Base-by-base conservation (phyloP, 1,284 basidiomycete species). In the Apiotrichum gracile region DNA sequence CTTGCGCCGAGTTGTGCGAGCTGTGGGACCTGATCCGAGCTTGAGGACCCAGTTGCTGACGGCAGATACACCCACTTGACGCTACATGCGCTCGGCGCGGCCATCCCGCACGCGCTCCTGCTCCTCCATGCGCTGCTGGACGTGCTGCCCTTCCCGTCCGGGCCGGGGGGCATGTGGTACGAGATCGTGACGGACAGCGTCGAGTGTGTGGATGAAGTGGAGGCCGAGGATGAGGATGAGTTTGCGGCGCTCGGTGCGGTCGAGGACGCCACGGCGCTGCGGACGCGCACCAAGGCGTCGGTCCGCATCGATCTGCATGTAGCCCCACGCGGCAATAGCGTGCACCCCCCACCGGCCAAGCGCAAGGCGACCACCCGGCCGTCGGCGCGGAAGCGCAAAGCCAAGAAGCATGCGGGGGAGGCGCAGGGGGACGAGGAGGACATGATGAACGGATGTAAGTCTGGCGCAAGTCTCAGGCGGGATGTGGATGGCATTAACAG, bases 51-150 rank as follows among this genome's bases (percentile, higher is more conserved):
- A n/a, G n/a, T n/a, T 45, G 84, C 94, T 42, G 92, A 97, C 77
- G 77, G 82, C 42, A 57, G 52, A 37, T 40, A 47, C 39, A 86
- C 86, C 58, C 83, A 81, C 3, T 69, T 93, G 22, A 82, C 85
- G 68, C 76, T 93, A 27, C 84, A 82, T 60, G 90, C 90, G 2
- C 84, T 92, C 80, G 86, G 87, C 24, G 88, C 91, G 3, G 90
- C 90, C 0, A 91, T 93, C 49, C 88, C 90, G 2, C 87, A 87
- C 64, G 81, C 90, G 16, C 74, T 88, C 26, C 81, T 85, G 35
- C 79, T 93, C 2, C 76, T 83, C 6, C 80, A 85, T 16, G 85
- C 88, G 17, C 77, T 93, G 7, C 84, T 89, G 1, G 78, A 82
- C 10, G 83, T 87, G 48, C 78, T 93, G 21, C 88, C 89, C 0